A percentile compares a stretch with the other conserved stretches of the same genome.
These are phyloP conservation scores for Diplosphaera chodatii DNA, from an alignment of 139 green algal genomes.

Conservation along the genomic window DNA sequence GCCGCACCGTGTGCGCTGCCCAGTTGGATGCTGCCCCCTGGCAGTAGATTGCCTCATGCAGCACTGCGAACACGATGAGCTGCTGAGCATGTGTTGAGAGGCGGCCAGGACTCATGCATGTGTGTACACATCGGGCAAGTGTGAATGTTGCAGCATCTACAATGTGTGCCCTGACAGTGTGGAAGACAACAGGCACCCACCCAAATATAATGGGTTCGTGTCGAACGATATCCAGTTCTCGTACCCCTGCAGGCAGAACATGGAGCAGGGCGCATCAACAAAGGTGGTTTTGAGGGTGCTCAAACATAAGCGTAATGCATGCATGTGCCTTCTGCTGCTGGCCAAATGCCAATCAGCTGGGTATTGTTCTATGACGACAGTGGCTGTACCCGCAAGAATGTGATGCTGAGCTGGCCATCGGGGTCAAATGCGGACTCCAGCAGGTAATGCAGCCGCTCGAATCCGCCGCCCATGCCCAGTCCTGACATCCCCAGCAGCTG, in stretches of 20 bases:
- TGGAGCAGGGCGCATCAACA: not conserved
- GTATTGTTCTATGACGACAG: too few species aligned
- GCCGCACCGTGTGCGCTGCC: conserved; percentile 59
- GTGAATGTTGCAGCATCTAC: too few species aligned
- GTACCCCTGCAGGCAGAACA: conserved; percentile 35
- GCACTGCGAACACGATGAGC: conserved; percentile 36
- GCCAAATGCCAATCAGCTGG: not conserved
- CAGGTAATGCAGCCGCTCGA: conserved; percentile 84
- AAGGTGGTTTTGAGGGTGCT: too few species aligned
- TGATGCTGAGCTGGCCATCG: conserved; percentile 49
- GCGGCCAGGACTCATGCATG: too few species aligned
- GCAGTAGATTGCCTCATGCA: conserved; percentile 97
- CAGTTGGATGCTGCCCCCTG: conserved; percentile 57
- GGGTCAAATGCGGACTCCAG: conserved; percentile 73
- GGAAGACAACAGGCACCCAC: too few species aligned
- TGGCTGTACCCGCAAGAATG: conserved; percentile 72
- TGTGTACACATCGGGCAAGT: too few species aligned
- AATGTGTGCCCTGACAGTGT: too few species aligned
- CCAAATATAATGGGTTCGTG: conserved; percentile 85
- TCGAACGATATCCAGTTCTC: conserved; percentile 72
- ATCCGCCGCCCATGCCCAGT: conserved; percentile 58
- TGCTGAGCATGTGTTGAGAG: too few species aligned
- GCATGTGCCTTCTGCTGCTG: not conserved
- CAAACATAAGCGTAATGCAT: too few species aligned
- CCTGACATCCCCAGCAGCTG: conserved; percentile 69